Base-by-base conservation (phyloP, 2,329 filamentous ascomycete species). In the Bipolaris zeicola region DNA sequence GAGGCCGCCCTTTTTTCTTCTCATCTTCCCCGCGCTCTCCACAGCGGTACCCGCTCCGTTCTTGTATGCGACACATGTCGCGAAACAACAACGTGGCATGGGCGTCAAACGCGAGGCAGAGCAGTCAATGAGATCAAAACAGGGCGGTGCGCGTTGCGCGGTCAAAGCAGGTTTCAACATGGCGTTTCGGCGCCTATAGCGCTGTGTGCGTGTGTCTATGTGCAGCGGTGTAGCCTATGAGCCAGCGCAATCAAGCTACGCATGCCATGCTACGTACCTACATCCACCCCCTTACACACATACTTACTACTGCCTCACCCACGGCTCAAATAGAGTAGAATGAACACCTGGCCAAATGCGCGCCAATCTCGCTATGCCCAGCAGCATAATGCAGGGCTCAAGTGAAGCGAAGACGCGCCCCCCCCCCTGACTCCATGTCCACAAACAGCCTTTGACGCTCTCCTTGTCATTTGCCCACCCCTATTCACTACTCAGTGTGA, bases 21-120 rank as follows among this genome's bases (percentile, higher is more conserved):
- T 51, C 11, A 43, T 36, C 33, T 57, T 54, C 58, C 58, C 59
- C 64, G 61, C 49, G 48, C 53, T 60, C 54, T 50, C 55, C 42
- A 18, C 43, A 26, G 51, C 39, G 31, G 49, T 38, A 38, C 22
- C 28, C 42, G 49, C 49, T 36, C 20, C 20, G 26, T 31, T 41
- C 38, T 39, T 39, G 34, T 36, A 31, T 38, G 43, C 43, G 42
- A 39, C 42, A 45, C 43, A 50, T 37, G 50, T 57, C 55, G 61
- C 52, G 57, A 63, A 59, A 63, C 59, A 51, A 16, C 48, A 41
- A 38, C 42, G 51, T 51, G 47, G 56, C 50, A 38, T 53, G 18
- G 45, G 51, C 22, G 55, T 47, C 37, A 43, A 52, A 53, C 45
- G 38, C 44, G 48, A 45, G 44, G 38, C 33, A 55, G n/a, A 33